These are phyloP conservation scores for Fusarium nematophilum DNA, from an alignment of 2,329 filamentous ascomycete species.

Conservation along the genomic window DNA sequence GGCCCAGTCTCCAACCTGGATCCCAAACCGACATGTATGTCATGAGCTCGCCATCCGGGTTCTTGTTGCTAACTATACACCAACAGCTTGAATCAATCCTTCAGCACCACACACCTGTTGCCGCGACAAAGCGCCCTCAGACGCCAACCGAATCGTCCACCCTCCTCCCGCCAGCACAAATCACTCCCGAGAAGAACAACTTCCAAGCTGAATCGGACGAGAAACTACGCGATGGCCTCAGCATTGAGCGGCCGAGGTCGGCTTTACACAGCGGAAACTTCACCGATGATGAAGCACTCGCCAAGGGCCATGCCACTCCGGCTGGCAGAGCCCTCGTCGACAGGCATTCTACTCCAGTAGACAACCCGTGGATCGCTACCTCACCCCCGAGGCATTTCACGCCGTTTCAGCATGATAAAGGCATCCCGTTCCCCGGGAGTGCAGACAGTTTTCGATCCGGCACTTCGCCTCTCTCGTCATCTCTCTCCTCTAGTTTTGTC, in stretches of 20 bases:
- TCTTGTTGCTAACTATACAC: constrained; percentile 18
- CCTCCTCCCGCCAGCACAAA: constrained; percentile 59
- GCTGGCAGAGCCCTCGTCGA: constrained; percentile 13
- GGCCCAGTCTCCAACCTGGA: constrained; percentile 80
- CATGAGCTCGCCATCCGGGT: neutral
- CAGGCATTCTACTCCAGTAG: constrained; percentile 34
- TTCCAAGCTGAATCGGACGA: constrained; percentile 45
- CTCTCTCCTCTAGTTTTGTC: constrained; percentile 81
- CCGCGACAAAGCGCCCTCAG: constrained; percentile 40
- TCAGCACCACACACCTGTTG: constrained; percentile 35
- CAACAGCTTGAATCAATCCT: constrained; percentile 54
- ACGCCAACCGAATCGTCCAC: constrained; percentile 51
- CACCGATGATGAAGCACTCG: constrained; percentile 54
- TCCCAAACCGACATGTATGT: constrained; percentile 71
- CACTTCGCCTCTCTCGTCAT: constrained; percentile 74
- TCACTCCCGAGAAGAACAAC: constrained; percentile 53
- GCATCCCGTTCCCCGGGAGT: constrained; percentile 46
- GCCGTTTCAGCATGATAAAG: constrained; percentile 57
- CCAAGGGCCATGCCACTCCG: constrained; percentile 18
- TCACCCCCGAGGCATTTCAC: constrained; percentile 66
- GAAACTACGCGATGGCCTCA: constrained; percentile 64
- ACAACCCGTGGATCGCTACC: constrained; percentile 62
- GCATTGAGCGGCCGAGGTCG: constrained; percentile 86
- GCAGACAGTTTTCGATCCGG: constrained; percentile 55
- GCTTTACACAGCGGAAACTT: constrained; percentile 77